These are phyloP conservation scores for Sophora flavescens DNA, from an alignment of 306 rosid genomes.

Conservation along the genomic window DNA sequence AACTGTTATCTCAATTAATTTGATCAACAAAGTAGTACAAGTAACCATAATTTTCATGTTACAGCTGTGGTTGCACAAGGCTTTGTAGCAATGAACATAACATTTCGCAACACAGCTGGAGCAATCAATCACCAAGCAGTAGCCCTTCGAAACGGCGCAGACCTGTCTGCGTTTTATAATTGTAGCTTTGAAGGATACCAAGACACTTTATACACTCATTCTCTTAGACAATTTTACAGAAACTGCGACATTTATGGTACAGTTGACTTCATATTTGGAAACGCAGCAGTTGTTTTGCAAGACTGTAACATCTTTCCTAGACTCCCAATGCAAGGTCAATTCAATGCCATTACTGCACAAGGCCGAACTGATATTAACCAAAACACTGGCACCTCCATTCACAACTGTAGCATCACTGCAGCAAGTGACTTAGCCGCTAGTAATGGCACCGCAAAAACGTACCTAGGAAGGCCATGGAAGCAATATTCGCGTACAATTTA, in stretches of 20 bases:
- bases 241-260: constrained; percentile 58
- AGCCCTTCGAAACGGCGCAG: constrained; percentile 58
- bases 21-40: neutral
- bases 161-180: constrained; percentile 54
- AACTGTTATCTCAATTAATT: neutral
- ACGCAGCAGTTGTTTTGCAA: constrained; percentile 51
- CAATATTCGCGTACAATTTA: constrained; percentile 51
- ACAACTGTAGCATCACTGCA: constrained; percentile 52
- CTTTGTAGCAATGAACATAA: constrained; percentile 65
- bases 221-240: constrained; percentile 52
- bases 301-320: constrained; percentile 46
- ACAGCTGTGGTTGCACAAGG: constrained; percentile 59
- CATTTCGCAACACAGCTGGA: constrained; percentile 66
- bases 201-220: constrained; percentile 53
- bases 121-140: constrained; percentile 58
- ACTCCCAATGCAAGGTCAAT: neutral
- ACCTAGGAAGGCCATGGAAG: constrained; percentile 65
- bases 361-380: constrained; percentile 58
- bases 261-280: constrained; percentile 56
- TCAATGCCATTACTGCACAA: constrained; percentile 35
- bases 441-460: constrained; percentile 45
- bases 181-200: constrained; percentile 60
- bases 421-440: constrained; percentile 44
- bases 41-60: neutral
- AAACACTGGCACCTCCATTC: constrained; percentile 55